Base-by-base conservation (phyloP, 148 eudicot genomes). In the Fallopia convolvulus region DNA sequence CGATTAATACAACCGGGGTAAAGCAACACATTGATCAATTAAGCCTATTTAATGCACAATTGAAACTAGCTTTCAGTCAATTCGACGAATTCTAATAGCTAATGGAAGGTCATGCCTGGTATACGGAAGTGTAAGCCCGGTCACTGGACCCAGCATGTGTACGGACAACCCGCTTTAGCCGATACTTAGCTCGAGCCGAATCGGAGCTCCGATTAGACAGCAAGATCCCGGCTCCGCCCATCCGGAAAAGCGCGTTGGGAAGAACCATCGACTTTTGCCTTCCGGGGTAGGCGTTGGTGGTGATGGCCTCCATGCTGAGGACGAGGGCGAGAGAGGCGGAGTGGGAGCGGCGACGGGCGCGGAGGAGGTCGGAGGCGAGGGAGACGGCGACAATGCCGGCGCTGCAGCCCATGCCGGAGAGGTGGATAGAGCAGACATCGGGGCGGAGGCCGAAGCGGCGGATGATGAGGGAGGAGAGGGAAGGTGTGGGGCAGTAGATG, bases 321-420 rank as follows among this genome's bases (percentile, higher is more conserved):
- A 86, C 83, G 36, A 86, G 78, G 2, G 86, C 89, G 21, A 55
- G 23, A 26, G 61, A 55, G 8, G 72, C 23, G 1, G 85, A 83
- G 72, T n/a, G n/a, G n/a, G n/a, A n/a, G n/a, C 78, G 80, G 42
- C 79, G 74, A 20, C 82, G 83, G 14, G 84, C 83, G 46, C 61
- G 80, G 2, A 86, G 58, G 44, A 82, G 83, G 60, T 86, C 86
- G 61, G 84, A 81, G 6, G 86, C 86, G 75, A 86, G 78, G 33
- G 83, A 76, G n/a, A 86, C 17, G 0, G 81, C 81, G 41, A 86
- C 53, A 12, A 86, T 78, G 0, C 88, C 88, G 1, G 86, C 88
- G 52, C 88, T 77, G 72, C 88, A 86, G 3, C 88, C 86, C 88
- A 86, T 83, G 36, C 88, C 86, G 32, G 84, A 74, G 5, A 86